Evolutionary conservation across 2,329 filamentous ascomycete genomes (phyloP), one percentile per base, ranked within the genome.

Genomic region (Setomelanomma holmii): DNA sequence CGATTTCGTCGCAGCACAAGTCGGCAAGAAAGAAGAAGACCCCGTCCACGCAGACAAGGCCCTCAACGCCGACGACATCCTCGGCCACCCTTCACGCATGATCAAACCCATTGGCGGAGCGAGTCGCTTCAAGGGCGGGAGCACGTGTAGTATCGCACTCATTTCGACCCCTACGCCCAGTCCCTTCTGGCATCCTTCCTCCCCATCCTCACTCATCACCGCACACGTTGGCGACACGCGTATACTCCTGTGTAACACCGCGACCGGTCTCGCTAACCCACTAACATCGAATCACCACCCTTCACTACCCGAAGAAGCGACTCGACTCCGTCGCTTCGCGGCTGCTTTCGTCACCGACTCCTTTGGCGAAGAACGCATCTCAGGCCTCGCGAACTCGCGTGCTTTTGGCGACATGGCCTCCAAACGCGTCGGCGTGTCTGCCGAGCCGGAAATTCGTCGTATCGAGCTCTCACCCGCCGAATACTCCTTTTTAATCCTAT

Each of bases 291-390:
- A 96, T 72, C 95, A 99, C 75, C 95, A 96, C 71, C 93, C 95
- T 0, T 90, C 87, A n/a, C 86, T 89, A 4, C 95, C 95, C 0
- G 82, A 87, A 49, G 95, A 99, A 79, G 88, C 89, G 8, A 87
- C 86, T 36, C 86, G 95, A 6, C 83, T 99, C 20, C 89, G 93
- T 39, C 88, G 93, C 42, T 98, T 93, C 71, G 90, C 92, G 1
- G 86, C 89, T 23, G 88, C 89, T 2, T 93, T 98, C 71, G 89
- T 96, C 16, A 95, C 93, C 0, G 95, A 99, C 76, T 96, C 91
- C 27, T 99, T 99, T 73, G 95, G 95, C 69, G 95, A 99, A 77
- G 93, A 98, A 76, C 91, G 95, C 63, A 95, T 99, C 75, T 88
- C 88, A 12, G 93, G 95, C 0, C 83, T 99, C 0, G 95, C 95